Evolutionary conservation across 371 early-diverging fungal genomes (phyloP).

Genomic region (Umbelopsis sp.): DNA sequence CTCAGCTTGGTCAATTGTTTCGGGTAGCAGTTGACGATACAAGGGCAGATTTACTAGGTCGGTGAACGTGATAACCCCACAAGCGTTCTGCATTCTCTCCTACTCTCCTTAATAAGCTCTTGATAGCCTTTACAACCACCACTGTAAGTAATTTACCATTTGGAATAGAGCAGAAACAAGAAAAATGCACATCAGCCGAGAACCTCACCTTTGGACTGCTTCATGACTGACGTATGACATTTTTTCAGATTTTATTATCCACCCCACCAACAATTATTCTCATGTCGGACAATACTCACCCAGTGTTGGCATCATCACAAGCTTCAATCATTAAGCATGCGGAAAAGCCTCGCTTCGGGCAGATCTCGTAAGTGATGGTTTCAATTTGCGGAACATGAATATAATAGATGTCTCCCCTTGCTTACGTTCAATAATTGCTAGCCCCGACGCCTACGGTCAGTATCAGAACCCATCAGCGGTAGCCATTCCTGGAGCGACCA

Average conservation of each 20-base stretch:
- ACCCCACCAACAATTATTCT: neutral
- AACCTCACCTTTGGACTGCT: no score
- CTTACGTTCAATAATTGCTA: conserved; percentile 6
- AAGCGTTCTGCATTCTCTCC: neutral
- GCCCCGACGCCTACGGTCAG: conserved; percentile 28
- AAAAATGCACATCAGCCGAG: neutral
- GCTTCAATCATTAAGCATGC: conserved; percentile 26
- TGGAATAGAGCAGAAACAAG: neutral
- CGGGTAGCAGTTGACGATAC: neutral
- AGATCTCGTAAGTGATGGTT: conserved; percentile 18
- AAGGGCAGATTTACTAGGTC: neutral
- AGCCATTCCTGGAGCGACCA: conserved; percentile 24
- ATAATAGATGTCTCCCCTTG: neutral
- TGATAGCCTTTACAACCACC: neutral
- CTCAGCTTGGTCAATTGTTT: neutral
- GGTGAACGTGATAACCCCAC: no score
- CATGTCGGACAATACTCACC: conserved; percentile 19
- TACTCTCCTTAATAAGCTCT: conserved; percentile 7
- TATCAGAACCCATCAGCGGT: conserved; percentile 21
- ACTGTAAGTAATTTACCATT: neutral
- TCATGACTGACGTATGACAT: neutral
- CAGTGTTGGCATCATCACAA: conserved; percentile 22
- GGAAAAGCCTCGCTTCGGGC: conserved; percentile 21
- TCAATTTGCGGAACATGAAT: no score
- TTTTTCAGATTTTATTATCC: neutral